Evolutionary conservation across 78 protist species (phyloP).

Genomic region (Cavenderia fasciculata): DNA sequence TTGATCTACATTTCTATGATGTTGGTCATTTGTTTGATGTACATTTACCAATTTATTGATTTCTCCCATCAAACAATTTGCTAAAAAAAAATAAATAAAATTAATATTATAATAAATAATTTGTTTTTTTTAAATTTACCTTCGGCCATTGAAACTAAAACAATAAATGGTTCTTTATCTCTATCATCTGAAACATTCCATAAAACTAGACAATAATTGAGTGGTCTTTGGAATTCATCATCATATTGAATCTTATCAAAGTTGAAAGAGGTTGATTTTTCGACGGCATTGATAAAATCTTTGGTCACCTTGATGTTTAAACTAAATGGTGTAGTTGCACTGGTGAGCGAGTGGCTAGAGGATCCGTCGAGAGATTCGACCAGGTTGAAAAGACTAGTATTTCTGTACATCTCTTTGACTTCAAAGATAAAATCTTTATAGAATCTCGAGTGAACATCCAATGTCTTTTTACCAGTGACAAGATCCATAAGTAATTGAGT

Average conservation of each 20-base stretch:
- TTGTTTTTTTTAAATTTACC: neutral
- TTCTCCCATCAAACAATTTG: no score
- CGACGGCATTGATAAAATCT: neutral
- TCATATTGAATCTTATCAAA: no score
- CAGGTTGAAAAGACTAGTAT: neutral
- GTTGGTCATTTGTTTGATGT: no score
- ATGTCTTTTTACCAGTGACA: neutral
- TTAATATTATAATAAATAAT: no score
- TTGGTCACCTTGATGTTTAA: neutral
- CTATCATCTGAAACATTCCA: no score
- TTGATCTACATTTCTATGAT: no score
- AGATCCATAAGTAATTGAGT: no score
- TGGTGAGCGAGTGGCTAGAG: no score
- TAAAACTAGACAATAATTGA: neutral
- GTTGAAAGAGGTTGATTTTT: neutral
- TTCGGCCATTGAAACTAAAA: neutral
- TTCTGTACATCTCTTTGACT: neutral
- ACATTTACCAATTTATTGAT: no score
- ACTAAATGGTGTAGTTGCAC: no score
- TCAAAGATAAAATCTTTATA: neutral
- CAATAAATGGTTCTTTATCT: neutral
- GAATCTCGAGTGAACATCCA: neutral
- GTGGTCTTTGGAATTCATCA: neutral
- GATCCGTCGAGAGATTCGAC: neutral
- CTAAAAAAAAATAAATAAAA: no score